Evolutionary conservation across 1,284 basidiomycete species (phyloP), one percentile per base, ranked within the genome.

Genomic region (Fistulinella staudtii): DNA sequence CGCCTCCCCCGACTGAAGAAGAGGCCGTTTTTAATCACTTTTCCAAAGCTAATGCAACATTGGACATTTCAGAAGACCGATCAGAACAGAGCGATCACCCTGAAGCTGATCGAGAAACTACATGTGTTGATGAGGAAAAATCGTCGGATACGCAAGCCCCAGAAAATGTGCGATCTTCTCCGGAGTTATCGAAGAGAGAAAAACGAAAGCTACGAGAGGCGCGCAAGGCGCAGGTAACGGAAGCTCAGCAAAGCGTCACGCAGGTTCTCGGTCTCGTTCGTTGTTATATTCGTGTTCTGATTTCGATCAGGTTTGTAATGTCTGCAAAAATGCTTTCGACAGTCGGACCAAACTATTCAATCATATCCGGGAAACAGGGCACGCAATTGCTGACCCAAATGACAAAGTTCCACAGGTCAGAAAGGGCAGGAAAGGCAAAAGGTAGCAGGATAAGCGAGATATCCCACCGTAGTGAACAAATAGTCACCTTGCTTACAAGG

Each of bases 331-430:
- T 36, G 43, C 56, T 1, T 95, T 94, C 58, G 63, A 74, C 0
- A 91, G 81, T 56, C 81, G 81, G 49, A 89, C 87, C 2, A 89
- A 86, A 58, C 67, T 95, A 10, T 95, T 95, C 57, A 67, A 66
- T 27, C 90, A 91, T 63, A 79, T 93, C 55, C 77, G 73, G 28
- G 76, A 79, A 34, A 78, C 77, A 6, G 88, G 84, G 1, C 92
- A 95, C 64, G 89, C 89, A 1, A 58, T 76, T 22, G 83, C 80
- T 13, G 57, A 59, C 40, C 56, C 65, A 23, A 53, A 58, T 13
- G 55, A 58, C 18, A 59, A 56, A 30, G 45, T 52, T 5, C 37
- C 52, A 15, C 48, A 58, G 38, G 51, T 56, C 27, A 66, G 59
- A 54, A 74, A 70, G 55, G 64, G 66, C 17, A 72, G 69, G 56